Conservation (phyloP, 352 stramenopile genomes). For the Halophytophthora batemanensis region DNA sequence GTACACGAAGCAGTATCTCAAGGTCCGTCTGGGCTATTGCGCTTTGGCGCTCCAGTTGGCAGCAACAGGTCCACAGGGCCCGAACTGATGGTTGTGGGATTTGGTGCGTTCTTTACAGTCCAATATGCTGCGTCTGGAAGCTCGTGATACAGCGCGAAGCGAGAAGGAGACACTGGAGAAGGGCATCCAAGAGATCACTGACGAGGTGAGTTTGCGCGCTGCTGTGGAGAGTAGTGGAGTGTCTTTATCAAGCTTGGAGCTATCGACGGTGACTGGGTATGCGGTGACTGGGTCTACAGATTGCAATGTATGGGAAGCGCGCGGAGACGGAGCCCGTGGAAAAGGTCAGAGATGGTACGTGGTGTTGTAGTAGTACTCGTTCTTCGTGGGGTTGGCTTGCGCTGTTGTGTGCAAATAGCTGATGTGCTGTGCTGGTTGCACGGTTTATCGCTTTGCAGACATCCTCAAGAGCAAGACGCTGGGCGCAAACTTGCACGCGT, state of each 20-base stretch:
- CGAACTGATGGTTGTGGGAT: background rate
- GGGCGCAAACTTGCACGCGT: constrained; percentile 40
- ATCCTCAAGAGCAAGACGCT: constrained; percentile 58
- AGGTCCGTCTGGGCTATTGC: constrained; percentile 27
- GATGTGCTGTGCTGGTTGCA: background rate
- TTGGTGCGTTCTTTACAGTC: constrained; percentile 33
- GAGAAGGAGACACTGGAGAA: constrained; percentile 63
- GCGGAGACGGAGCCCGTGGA: constrained; percentile 35
- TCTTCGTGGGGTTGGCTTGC: background rate
- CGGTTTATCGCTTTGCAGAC: constrained; percentile 20
- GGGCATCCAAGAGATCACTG: constrained; percentile 27
- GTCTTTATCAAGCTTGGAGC: too few relatives aligned
- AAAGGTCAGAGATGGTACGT: constrained; percentile 54
- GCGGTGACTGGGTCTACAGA: constrained; percentile 18
- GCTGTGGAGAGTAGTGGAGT: background rate
- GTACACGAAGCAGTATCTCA: constrained; percentile 87
- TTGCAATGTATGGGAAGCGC: constrained; percentile 37
- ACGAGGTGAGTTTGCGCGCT: constrained; percentile 15
- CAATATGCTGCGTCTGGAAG: constrained; percentile 84
- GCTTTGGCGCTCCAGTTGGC: background rate
- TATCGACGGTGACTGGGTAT: background rate
- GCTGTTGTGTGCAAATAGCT: background rate
- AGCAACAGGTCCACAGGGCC: constrained; percentile 1
- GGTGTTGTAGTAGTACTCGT: background rate
- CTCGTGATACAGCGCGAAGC: constrained; percentile 53